A percentile compares a stretch with the other conserved stretches of the same genome.
phyloP scores from a whole-genome alignment of 257 asterid genomes.

The Coffea eugenioides region DNA sequence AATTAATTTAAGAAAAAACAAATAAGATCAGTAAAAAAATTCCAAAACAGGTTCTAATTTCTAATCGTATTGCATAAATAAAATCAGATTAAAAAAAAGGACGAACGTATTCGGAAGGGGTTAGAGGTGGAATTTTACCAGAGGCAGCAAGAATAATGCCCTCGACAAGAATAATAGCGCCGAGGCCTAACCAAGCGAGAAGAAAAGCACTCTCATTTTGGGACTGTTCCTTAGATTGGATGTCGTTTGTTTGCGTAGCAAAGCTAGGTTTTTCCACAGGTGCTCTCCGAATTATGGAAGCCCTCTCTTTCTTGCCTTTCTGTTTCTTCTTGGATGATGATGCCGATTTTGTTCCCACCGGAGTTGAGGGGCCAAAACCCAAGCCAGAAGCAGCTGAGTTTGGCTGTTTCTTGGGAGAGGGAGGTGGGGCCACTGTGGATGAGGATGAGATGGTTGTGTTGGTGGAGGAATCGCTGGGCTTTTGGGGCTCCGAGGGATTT shows the following conservation, averaged over 20 bases:
- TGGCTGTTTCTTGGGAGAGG: constrained; percentile 37
- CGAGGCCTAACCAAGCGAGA: constrained; percentile 92
- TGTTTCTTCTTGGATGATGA: constrained; percentile 48
- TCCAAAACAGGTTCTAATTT: not conserved
- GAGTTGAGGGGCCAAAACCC: constrained; percentile 68
- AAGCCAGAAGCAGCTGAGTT: constrained; percentile 43
- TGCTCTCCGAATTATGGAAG: constrained; percentile 60
- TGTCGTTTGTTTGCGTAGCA: constrained; percentile 46
- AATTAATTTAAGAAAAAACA: not conserved
- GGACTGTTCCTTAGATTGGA: constrained; percentile 44
- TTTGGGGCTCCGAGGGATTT: constrained; percentile 19
- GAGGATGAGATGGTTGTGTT: constrained; percentile 24
- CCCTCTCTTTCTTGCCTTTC: constrained; percentile 61
- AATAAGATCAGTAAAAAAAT: not conserved
- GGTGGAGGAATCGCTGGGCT: constrained; percentile 28
- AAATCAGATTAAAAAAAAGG: not conserved
- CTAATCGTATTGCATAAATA: not conserved
- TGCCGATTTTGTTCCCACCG: constrained; percentile 20
- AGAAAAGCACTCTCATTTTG: constrained; percentile 81
- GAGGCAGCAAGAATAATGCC: constrained; percentile 86
- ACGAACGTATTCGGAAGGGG: not conserved
- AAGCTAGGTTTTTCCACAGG: constrained; percentile 63
- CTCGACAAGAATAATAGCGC: constrained; percentile 59
- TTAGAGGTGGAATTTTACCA: constrained; percentile 38
- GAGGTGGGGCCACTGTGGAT: constrained; percentile 23